Evolutionary conservation across 257 asterid genomes (phyloP).

Genomic region (Pogostemon cablin): DNA sequence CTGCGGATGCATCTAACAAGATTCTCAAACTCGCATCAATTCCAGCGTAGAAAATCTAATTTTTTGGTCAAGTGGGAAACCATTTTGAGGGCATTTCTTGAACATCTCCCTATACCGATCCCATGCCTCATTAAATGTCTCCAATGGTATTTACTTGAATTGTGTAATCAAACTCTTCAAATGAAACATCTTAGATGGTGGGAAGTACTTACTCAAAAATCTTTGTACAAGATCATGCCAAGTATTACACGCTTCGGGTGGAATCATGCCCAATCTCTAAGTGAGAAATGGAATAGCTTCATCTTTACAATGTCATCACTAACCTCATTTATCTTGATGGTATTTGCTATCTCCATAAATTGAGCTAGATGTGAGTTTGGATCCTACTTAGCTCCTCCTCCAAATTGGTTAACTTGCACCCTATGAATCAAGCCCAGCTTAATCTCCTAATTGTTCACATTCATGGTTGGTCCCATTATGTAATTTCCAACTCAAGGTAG

Average conservation of each 20-base stretch:
- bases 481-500: no score
- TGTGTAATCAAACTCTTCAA: no score
- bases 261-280: not conserved
- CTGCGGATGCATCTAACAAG: no score
- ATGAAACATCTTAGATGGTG: no score
- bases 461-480: no score
- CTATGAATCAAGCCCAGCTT: not conserved
- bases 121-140: not conserved
- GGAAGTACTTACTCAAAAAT: no score
- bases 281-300: not conserved
- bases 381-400: not conserved
- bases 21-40: no score
- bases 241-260: no score
- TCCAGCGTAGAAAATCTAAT: no score
- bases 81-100: not conserved
- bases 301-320: not conserved
- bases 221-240: no score
- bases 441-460: no score
- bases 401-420: not conserved
- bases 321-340: not conserved
- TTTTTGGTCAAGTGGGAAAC: not conserved
- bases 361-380: not conserved
- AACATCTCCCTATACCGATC: not conserved
- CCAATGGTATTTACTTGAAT: not conserved
- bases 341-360: no score